Conservation (phyloP, 495 filamentous ascomycete species). For the Podospora conica region DNA sequence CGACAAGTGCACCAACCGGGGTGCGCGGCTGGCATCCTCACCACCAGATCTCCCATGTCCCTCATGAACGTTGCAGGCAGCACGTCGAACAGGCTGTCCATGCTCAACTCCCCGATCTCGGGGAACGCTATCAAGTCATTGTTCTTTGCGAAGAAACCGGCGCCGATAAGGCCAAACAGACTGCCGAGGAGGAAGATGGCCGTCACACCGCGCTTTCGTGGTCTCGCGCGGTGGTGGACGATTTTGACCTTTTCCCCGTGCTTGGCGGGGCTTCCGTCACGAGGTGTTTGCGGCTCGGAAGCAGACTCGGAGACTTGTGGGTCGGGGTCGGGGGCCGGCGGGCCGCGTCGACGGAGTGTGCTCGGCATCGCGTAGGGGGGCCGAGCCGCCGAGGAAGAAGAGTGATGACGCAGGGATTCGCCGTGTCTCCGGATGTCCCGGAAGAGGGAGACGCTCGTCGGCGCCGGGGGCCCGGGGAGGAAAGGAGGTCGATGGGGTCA, state of each 20-base stretch:
- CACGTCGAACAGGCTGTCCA: slow-evolving; percentile 75
- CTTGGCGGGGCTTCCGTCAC: slow-evolving; percentile 41
- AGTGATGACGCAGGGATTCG: not conserved
- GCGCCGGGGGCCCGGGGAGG: not conserved
- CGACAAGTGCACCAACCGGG: not conserved
- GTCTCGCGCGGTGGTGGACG: slow-evolving; percentile 39
- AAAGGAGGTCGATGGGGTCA: not conserved
- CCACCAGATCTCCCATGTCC: slow-evolving; percentile 78
- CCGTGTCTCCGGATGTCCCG: not conserved
- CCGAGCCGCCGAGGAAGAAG: not conserved
- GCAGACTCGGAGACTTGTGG: slow-evolving; percentile 19
- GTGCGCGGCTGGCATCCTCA: slow-evolving; percentile 31
- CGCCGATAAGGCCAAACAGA: slow-evolving; percentile 72
- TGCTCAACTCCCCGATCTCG: slow-evolving; percentile 70
- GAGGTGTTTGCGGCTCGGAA: slow-evolving; percentile 30
- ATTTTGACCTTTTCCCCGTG: slow-evolving; percentile 38
- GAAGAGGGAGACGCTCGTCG: not conserved
- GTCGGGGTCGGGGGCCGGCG: not conserved
- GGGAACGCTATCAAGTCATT: slow-evolving; percentile 81
- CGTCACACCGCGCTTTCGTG: slow-evolving; percentile 62
- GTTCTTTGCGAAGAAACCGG: slow-evolving; percentile 76
- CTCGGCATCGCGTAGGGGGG: slow-evolving; percentile 32
- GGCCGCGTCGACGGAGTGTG: slow-evolving; percentile 45
- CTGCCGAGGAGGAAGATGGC: slow-evolving; percentile 80
- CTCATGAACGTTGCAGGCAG: slow-evolving; percentile 74